phyloP scores from a whole-genome alignment of 2,329 filamentous ascomycete genomes.

The Drechslera avenae region DNA sequence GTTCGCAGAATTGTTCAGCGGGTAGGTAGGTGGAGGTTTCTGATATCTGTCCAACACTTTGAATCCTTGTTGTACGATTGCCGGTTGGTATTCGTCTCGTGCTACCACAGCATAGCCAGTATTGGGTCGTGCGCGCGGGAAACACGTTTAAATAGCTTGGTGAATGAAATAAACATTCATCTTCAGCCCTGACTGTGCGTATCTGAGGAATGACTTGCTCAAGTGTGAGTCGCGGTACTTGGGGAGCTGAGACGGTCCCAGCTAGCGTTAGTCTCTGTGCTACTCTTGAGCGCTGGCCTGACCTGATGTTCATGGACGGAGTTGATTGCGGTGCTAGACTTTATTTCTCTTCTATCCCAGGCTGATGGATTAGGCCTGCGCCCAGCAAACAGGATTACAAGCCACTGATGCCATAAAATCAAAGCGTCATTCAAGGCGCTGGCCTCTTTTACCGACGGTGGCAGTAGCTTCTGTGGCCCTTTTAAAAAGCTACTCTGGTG shows the following conservation, averaged over 20 bases:
- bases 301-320: neutral
- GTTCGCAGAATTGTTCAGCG: slow-evolving; percentile 4
- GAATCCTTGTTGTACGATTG: slow-evolving; percentile 17
- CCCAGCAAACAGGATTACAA: slow-evolving; percentile 20
- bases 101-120: slow-evolving; percentile 10
- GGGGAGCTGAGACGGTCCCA: neutral
- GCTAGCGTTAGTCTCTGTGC: too few relatives aligned
- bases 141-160: neutral
- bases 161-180: neutral
- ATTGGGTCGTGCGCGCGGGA: slow-evolving; percentile 4
- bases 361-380: neutral
- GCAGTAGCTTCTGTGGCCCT: neutral
- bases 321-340: neutral
- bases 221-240: slow-evolving; percentile 5
- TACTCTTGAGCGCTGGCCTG: neutral
- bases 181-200: neutral
- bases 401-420: slow-evolving; percentile 3
- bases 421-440: neutral
- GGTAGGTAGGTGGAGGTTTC: neutral
- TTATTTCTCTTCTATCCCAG: neutral
- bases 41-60: neutral
- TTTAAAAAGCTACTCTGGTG: neutral
- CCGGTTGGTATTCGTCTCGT: slow-evolving; percentile 11
- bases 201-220: slow-evolving; percentile 2
- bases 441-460: neutral